Evolutionary conservation across 306 rosid species (phyloP), one percentile per base, ranked within the genome.

Genomic region (Cicer chorassanicum): DNA sequence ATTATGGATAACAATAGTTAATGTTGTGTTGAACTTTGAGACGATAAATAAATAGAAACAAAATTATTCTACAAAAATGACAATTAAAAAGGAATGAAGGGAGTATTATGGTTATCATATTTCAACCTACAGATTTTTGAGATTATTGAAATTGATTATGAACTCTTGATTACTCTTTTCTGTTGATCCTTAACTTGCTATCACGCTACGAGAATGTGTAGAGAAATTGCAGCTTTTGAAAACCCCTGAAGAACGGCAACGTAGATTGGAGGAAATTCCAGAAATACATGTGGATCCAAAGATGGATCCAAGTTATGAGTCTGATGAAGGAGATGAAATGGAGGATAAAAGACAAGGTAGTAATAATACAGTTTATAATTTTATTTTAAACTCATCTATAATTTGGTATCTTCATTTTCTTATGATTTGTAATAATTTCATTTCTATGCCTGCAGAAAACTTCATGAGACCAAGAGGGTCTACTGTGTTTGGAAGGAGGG

Each of bases 201-300:
- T 78, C 77, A 95, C 99, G 97, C 99, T 95, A 76, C 86, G 99
- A 86, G 99, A 95, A 87, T 95, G 99, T 83, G 98, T 95, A 3
- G 99, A 95, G 89, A 95, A 95, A 80, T 80, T 95, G 86, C 99
- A 95, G 86, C 89, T 90, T 80, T 72, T 95, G 68, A 95, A 89
- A 87, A 87, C 98, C 16, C 99, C 97, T 1, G 98, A 95, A 86
- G 99, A 95, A 76, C 98, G 99, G 54, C 98, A 89, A 73, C 97
- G 99, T 14, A 95, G 99, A 75, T 84, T 90, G 80, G 99, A 89
- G 64, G 99, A 95, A 78, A 83, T 91, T 74, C 88, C 96, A 45
- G 93, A 87, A 83, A 92, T 95, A 75, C 99, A 89, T 40, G 89
- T 82, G 5, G 99, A 95, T 86, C 98, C 99, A 36, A 89, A 92